A percentile compares a stretch with the other conserved stretches of the same genome.
These are phyloP conservation scores for Fusarium guadeloupense DNA, from an alignment of 2,329 filamentous ascomycete genomes.

Conservation along the genomic window DNA sequence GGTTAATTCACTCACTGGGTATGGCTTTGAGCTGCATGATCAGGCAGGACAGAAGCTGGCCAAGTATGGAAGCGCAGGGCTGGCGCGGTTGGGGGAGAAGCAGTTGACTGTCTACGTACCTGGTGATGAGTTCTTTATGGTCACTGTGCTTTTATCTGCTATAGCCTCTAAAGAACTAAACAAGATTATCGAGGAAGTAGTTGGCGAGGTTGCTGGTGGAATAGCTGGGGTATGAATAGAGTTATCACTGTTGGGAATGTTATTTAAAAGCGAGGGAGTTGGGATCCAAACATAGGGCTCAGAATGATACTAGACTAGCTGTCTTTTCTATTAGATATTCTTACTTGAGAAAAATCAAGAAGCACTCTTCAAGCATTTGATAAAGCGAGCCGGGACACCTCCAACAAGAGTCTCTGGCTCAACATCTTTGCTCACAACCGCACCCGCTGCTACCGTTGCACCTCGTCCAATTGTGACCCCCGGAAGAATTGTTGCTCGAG, in stretches of 20 bases:
- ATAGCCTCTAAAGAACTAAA: conserved; percentile 19
- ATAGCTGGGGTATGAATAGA: conserved; percentile 4
- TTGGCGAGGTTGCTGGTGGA: conserved; percentile 2
- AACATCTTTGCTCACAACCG: conserved; percentile 13
- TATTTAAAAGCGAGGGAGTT: not conserved
- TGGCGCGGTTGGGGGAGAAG: conserved; percentile 26
- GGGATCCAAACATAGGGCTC: not conserved
- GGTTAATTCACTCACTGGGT: conserved; percentile 25
- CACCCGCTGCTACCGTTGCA: conserved; percentile 12
- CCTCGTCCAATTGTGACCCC: conserved; percentile 14
- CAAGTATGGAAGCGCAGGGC: conserved; percentile 30
- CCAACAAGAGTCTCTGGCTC: conserved; percentile 18
- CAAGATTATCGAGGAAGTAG: conserved; percentile 17
- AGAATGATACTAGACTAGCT: not conserved
- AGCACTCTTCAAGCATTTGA: not conserved
- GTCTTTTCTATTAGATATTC: not conserved
- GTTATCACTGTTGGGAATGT: not conserved
- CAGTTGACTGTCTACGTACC: conserved; percentile 30
- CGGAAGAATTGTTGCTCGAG: conserved; percentile 3
- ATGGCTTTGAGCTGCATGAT: conserved; percentile 31
- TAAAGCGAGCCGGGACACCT: conserved; percentile 15
- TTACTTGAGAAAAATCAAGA: too few species aligned
- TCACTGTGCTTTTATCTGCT: conserved; percentile 36
- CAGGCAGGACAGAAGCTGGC: conserved; percentile 26
- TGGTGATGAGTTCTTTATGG: conserved; percentile 37